A percentile compares a stretch with the other conserved stretches of the same genome.
Conservation (phyloP, 2,329 filamentous ascomycete genomes). For the Fusarium nisikadoi region DNA sequence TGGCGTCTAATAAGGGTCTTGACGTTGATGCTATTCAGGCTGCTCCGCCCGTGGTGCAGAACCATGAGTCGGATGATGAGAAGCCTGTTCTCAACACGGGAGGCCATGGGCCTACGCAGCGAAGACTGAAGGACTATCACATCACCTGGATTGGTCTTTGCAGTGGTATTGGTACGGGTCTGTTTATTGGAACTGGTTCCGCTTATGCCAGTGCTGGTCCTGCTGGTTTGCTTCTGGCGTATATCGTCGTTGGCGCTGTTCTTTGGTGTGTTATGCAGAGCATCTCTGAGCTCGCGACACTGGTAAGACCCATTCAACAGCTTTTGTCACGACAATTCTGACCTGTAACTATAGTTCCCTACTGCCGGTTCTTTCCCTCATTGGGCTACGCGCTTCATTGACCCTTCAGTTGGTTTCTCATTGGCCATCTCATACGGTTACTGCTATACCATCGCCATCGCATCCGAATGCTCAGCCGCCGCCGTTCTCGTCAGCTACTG, state of each 20-base stretch:
- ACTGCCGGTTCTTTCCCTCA: constrained; percentile 42
- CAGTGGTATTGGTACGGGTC: constrained; percentile 39
- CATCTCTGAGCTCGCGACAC: constrained; percentile 39
- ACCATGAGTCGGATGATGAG: constrained; percentile 3
- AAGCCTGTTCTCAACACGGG: constrained; percentile 39
- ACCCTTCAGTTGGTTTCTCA: constrained; percentile 38
- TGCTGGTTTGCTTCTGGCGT: constrained; percentile 38
- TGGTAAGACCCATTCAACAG: constrained; percentile 9
- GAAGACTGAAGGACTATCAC: constrained; percentile 38
- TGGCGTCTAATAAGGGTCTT: constrained; percentile 1
- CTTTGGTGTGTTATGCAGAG: constrained; percentile 44
- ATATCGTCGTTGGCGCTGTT: constrained; percentile 35
- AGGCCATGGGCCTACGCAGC: constrained; percentile 37
- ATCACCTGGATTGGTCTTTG: constrained; percentile 43
- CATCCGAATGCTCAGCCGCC: constrained; percentile 38
- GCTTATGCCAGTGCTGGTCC: constrained; percentile 41
- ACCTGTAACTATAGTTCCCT: constrained; percentile 17
- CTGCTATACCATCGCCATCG: constrained; percentile 41
- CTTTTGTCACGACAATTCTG: rapidly evolving
- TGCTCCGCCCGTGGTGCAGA: not conserved
- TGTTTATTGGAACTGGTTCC: constrained; percentile 41
- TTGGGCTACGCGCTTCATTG: constrained; percentile 43
- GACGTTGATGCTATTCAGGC: constrained; percentile 19
- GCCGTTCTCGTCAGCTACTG: constrained; percentile 39
- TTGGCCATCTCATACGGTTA: constrained; percentile 41